phyloP scores from a whole-genome alignment of 2,329 filamentous ascomycete genomes.

The Trichoderma citrinoviride region DNA sequence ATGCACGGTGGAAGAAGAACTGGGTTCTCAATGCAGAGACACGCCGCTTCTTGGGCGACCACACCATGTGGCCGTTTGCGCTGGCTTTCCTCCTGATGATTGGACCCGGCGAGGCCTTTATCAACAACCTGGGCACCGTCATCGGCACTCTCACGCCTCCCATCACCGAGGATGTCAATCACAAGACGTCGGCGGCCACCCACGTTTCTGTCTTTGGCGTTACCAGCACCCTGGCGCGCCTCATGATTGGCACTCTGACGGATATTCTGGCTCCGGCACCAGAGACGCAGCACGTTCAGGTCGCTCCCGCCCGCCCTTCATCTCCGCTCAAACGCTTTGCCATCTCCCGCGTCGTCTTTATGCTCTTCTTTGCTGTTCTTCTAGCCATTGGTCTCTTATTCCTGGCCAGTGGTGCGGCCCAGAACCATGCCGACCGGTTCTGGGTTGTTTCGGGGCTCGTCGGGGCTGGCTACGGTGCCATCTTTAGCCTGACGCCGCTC shows the following conservation, averaged over 20 bases:
- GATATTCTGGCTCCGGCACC: conserved; percentile 76
- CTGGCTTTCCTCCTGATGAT: conserved; percentile 89
- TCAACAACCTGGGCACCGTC: conserved; percentile 94
- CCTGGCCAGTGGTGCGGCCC: conserved; percentile 71
- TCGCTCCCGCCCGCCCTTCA: conserved; percentile 31
- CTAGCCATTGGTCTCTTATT: conserved; percentile 74
- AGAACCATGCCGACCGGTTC: conserved; percentile 75
- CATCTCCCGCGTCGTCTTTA: conserved; percentile 76
- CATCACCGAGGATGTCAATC: conserved; percentile 40
- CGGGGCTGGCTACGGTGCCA: conserved; percentile 87
- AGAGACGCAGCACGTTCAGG: conserved; percentile 56
- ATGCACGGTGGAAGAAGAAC: conserved; percentile 70
- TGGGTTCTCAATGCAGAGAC: conserved; percentile 93
- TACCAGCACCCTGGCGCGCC: conserved; percentile 83
- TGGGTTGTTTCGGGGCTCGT: conserved; percentile 82
- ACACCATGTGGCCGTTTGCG: conserved; percentile 94
- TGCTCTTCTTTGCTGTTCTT: conserved; percentile 70
- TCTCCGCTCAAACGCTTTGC: conserved; percentile 45
- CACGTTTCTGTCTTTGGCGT: conserved; percentile 92
- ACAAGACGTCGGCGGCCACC: conserved; percentile 66
- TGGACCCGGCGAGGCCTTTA: conserved; percentile 94
- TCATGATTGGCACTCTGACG: conserved; percentile 85
- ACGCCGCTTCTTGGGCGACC: conserved; percentile 75
- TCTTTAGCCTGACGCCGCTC: conserved; percentile 86
- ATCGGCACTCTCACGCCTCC: conserved; percentile 78